Percentiles rank a stretch among this genome's conserved stretches.
Evolutionary conservation across 768 basidiomycete genomes (phyloP).

Genomic region (Pleurotus tuber-regium): DNA sequence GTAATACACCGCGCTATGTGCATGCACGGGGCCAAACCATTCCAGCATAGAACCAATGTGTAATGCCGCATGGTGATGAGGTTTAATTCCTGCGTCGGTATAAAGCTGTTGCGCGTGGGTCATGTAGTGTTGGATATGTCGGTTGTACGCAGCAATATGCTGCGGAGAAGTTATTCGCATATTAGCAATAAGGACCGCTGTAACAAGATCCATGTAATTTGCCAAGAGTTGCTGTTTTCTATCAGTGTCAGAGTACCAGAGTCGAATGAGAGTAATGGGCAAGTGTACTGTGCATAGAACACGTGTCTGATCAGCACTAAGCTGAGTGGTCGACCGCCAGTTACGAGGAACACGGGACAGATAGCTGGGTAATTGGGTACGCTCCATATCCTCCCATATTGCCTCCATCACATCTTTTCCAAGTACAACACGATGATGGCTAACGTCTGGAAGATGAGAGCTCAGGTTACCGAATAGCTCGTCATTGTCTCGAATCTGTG

Average conservation of each 20-base stretch:
- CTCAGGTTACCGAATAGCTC: background rate
- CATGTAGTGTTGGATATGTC: slow-evolving; percentile 19
- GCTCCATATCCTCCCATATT: slow-evolving; percentile 27
- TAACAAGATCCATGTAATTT: slow-evolving; percentile 28
- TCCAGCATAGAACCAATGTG: slow-evolving; percentile 20
- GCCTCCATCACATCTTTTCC: slow-evolving; percentile 26
- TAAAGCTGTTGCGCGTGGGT: slow-evolving; percentile 12
- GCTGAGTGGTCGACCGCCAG: slow-evolving; percentile 23
- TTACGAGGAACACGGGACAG: slow-evolving; percentile 25
- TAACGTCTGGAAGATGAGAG: slow-evolving; percentile 1
- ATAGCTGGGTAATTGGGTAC: slow-evolving; percentile 28
- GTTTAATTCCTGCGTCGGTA: slow-evolving; percentile 15
- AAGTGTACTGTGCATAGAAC: slow-evolving; percentile 25
- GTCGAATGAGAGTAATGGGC: slow-evolving; percentile 24
- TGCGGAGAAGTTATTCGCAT: slow-evolving; percentile 16
- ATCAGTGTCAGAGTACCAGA: slow-evolving; percentile 17
- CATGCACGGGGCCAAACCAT: slow-evolving; percentile 23
- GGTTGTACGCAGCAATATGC: slow-evolving; percentile 20
- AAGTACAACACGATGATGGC: slow-evolving; percentile 17
- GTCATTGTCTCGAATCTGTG: background rate
- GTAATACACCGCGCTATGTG: slow-evolving; percentile 24
- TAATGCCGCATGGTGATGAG: slow-evolving; percentile 20
- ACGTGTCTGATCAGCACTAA: slow-evolving; percentile 28
- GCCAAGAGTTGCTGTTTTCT: slow-evolving; percentile 19
- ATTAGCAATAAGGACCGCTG: slow-evolving; percentile 20